These are phyloP conservation scores for Sarocladium oryzae DNA, from an alignment of 2,329 filamentous ascomycete genomes.

Conservation along the genomic window DNA sequence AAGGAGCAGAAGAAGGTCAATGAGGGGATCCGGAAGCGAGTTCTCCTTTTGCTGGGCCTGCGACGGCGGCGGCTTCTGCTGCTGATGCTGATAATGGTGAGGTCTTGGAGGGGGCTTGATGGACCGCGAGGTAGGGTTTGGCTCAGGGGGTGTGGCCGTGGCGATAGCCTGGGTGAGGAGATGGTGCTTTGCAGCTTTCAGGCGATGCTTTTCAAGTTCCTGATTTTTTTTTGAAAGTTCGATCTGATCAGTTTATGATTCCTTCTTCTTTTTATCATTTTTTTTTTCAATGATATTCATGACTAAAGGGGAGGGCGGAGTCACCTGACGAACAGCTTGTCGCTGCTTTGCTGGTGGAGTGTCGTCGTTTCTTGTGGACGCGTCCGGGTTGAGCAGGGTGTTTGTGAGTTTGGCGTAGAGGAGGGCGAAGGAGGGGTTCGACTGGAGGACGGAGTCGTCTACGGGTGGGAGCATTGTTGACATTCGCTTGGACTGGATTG, in stretches of 20 bases:
- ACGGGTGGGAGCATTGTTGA: slow-evolving; percentile 47
- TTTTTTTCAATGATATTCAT: no score
- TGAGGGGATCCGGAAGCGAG: slow-evolving; percentile 35
- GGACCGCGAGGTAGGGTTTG: slow-evolving; percentile 10
- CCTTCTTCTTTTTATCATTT: neutral
- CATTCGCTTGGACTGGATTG: neutral
- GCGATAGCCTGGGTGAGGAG: slow-evolving; percentile 45
- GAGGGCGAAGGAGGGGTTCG: slow-evolving; percentile 54
- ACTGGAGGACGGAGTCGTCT: slow-evolving; percentile 45
- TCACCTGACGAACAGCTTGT: slow-evolving; percentile 43
- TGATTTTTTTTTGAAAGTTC: no score
- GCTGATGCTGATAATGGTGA: slow-evolving; percentile 12
- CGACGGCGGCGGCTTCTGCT: slow-evolving; percentile 3
- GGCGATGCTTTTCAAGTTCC: slow-evolving; percentile 44
- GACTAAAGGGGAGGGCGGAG: neutral
- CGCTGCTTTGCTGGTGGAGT: slow-evolving; percentile 39
- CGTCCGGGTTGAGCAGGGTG: slow-evolving; percentile 49
- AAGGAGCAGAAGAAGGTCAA: slow-evolving; percentile 50
- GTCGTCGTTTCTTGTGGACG: slow-evolving; percentile 48
- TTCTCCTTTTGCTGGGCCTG: no score
- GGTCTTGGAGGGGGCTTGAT: slow-evolving; percentile 17
- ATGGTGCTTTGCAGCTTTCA: slow-evolving; percentile 41
- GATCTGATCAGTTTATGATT: neutral
- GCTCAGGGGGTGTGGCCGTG: slow-evolving; percentile 30
- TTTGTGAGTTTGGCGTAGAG: slow-evolving; percentile 50